These are phyloP conservation scores for Macadamia integrifolia DNA, from an alignment of 164 flowering plant genomes.

Conservation along the genomic window DNA sequence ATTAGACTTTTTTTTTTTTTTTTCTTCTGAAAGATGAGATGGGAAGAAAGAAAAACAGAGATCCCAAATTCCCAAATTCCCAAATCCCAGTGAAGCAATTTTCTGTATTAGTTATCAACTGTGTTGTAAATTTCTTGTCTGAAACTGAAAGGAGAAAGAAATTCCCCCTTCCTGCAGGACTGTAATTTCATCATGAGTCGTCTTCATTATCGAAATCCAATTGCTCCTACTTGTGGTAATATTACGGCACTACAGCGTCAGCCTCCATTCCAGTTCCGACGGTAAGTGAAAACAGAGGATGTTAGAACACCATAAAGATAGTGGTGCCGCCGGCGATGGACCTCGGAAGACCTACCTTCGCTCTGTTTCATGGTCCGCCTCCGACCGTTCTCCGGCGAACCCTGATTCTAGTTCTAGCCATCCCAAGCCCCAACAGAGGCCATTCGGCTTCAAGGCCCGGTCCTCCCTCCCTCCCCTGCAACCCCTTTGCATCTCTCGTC, in stretches of 20 bases:
- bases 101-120: no score
- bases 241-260: neutral
- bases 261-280: constrained; percentile 13
- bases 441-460: constrained; percentile 31
- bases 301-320: constrained; percentile 33
- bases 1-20: neutral
- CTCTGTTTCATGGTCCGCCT: constrained; percentile 67
- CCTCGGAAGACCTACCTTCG: constrained; percentile 43
- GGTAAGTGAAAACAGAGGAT: constrained; percentile 16
- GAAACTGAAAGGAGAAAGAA: neutral
- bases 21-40: constrained; percentile 17
- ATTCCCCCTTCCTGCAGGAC: constrained; percentile 3
- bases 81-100: no score
- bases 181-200: neutral
- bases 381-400: constrained; percentile 48
- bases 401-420: constrained; percentile 11
- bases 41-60: neutral
- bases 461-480: constrained; percentile 60
- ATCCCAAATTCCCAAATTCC: no score
- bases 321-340: constrained; percentile 15
- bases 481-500: constrained; percentile 53
- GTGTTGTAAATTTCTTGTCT: no score
- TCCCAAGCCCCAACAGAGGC: constrained; percentile 23
- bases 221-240: no score
- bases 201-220: no score